These are phyloP conservation scores for Closterium sp. DNA, from an alignment of 139 green algal genomes.

Conservation along the genomic window DNA sequence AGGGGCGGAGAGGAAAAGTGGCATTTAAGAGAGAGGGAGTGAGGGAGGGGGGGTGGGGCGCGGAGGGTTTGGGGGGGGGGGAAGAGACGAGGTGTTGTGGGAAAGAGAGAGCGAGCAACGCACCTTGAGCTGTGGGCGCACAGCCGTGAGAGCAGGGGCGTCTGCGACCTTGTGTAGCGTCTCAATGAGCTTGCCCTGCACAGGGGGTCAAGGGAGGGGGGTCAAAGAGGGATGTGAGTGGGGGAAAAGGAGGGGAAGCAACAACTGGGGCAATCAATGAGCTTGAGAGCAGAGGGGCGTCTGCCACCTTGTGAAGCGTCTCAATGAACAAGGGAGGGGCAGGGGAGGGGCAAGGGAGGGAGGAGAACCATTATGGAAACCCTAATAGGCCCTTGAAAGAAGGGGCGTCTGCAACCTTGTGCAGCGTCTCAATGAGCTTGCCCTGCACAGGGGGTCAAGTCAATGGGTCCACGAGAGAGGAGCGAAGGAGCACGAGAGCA, in stretches of 20 bases:
- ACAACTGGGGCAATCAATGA: too few relatives aligned
- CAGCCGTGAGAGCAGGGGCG: slow-evolving; percentile 1
- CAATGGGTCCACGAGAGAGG: too few relatives aligned
- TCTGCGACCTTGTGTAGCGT: slow-evolving; percentile 32
- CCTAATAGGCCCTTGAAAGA: too few relatives aligned
- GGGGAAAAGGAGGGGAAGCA: not conserved
- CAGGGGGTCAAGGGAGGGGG: not conserved
- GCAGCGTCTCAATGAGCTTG: too few relatives aligned
- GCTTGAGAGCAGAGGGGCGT: too few relatives aligned
- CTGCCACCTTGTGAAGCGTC: slow-evolving; percentile 31
- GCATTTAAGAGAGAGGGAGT: not conserved
- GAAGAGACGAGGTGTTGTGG: not conserved
- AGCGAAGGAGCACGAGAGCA: too few relatives aligned
- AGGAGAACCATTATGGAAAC: too few relatives aligned
- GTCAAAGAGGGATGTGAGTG: not conserved
- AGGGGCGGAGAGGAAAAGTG: not conserved
- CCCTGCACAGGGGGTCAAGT: too few relatives aligned
- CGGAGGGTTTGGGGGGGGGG: too few relatives aligned
- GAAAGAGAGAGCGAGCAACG: not conserved
- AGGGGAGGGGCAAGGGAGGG: too few relatives aligned
- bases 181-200: slow-evolving; percentile 34
- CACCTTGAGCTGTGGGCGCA: slow-evolving; percentile 12
- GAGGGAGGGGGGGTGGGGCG: not conserved
- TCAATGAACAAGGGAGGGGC: too few relatives aligned
- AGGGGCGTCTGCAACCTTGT: too few relatives aligned